Base-by-base conservation (phyloP, 1,284 basidiomycete species). In the Malassezia restricta region DNA sequence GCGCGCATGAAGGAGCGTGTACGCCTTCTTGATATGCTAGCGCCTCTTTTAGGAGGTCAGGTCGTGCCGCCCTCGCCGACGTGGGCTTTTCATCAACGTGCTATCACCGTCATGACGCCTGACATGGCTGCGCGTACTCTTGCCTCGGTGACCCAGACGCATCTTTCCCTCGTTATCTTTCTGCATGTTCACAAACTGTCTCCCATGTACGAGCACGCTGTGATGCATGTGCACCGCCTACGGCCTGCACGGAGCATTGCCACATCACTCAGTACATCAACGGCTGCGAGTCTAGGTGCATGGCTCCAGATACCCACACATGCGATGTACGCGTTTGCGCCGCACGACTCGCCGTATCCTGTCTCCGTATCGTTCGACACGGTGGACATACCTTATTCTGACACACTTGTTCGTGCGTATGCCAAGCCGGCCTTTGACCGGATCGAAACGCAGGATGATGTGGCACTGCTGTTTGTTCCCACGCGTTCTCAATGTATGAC, bases 121-220 rank as follows among this genome's bases (percentile, higher is more conserved):
- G 39, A 9, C 3, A 15, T 12, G 9, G 39, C 20, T 17, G 39
- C 3, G n/a, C 14, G 17, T 15, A 15, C 39, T 9, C 20, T 40
- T 12, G 15, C 11, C 33, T 11, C 11, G 15, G 33, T 15, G 33
- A 35, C 33, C 33, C 11, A 9, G 3, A 3, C 39, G 8, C 39
- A 24, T 40, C 20, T 15, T 39, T 50, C 20, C 52, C 56, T 94
- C 31, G 80, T 91, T 28, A 68, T 96, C 1, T 83, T 85, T 52
- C 89, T 96, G 61, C 84, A 86, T 64, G 75, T 99, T 17, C 88
- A 99, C 64, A 80, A 86, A 28, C 77, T 99, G 43, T 82, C 88
- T 65, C 76, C 83, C 2, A 75, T 77, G 1, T 96, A 94, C 75
- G 95, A 99, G 72, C 78, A 95, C 5, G 81, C 79, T 3, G 69